Evolutionary conservation across 2,329 filamentous ascomycete genomes (phyloP), one percentile per base, ranked within the genome.

Genomic region (Xylariaceae sp.): DNA sequence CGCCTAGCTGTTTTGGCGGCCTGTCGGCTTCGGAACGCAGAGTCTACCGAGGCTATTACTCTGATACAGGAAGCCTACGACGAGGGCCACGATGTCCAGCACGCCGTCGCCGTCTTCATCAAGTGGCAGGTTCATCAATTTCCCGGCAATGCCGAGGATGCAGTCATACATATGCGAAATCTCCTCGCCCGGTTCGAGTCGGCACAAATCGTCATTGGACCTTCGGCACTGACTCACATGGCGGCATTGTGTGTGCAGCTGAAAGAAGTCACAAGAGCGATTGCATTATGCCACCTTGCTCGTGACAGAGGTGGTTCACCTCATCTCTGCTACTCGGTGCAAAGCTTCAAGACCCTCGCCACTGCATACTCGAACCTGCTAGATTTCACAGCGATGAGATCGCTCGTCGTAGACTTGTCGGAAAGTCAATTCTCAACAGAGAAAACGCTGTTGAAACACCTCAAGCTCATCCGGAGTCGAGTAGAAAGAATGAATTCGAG

Each of bases 1-100:
- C 64, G 67, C n/a, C 56, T 74, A 4, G 71, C 68, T 7, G 65
- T 76, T 7, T 49, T 64, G 8, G 69, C 70, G 2, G 59, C 63
- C 11, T 50, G 75, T 35, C 55, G 54, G 12, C 31, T 51, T 12
- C 53, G 62, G 26, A 53, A 51, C 3, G 40, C 52, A 3, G 49
- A 55, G 30, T 41, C 61, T 33, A 41, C 51, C 32, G 32, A 50
- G 14, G 69, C 71, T 1, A 54, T 63, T 13, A 48, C 46, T 0
- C 54, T 76, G 12, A 60, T 77, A 5, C 50, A 52, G 5, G 50
- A 54, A 19, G 67, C 69, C 0, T 59, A 67, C 24, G 36, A 46
- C 1, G 50, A 59, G 9, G 71, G 69, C 4, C 52, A 63, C 9
- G 65, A 76, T 41, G 59, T 71, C 4, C 64, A 56, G 32, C 43